Percentiles rank a stretch among this genome's conserved stretches.
These are phyloP conservation scores for Drechslera avenae DNA, from an alignment of 2,329 filamentous ascomycete species.

Conservation along the genomic window DNA sequence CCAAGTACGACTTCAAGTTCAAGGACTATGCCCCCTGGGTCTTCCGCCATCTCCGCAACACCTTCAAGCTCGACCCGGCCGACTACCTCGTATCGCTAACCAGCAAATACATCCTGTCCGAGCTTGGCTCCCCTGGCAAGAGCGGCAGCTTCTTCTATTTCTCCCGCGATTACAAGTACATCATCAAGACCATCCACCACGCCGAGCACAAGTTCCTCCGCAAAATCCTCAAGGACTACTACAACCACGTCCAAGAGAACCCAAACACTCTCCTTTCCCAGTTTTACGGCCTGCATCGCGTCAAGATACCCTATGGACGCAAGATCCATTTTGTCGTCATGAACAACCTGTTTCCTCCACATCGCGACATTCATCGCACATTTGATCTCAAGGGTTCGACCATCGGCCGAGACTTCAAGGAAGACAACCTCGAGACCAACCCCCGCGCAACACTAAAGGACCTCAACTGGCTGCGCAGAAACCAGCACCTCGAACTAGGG, in stretches of 20 bases:
- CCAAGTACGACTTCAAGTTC: conserved; percentile 99
- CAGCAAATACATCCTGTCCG: conserved; percentile 97
- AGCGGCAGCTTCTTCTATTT: conserved; percentile 99
- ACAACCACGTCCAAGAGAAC: conserved; percentile 88
- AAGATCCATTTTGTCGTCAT: conserved; percentile 99
- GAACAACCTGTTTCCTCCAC: conserved; percentile 98
- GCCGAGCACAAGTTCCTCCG: conserved; percentile 87
- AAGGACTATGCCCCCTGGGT: conserved; percentile 99
- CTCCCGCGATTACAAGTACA: conserved; percentile 99
- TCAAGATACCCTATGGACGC: conserved; percentile 96
- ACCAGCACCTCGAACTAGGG: conserved; percentile 85
- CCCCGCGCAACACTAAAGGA: conserved; percentile 94
- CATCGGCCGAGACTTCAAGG: conserved; percentile 86
- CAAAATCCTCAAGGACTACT: conserved; percentile 88
- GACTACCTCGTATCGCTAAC: conserved; percentile 98
- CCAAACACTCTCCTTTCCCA: conserved; percentile 97
- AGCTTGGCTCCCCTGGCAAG: conserved; percentile 95
- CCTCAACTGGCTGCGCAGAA: conserved; percentile 89
- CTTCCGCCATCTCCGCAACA: conserved; percentile 85
- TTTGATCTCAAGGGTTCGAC: conserved; percentile 98
- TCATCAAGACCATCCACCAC: conserved; percentile 99
- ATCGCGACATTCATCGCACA: conserved; percentile 95
- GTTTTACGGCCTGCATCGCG: conserved; percentile 94
- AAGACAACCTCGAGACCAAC: conserved; percentile 86
- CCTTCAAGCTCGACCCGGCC: conserved; percentile 90